Evolutionary conservation across 2,329 filamentous ascomycete genomes (phyloP).

Genomic region (Aspergillus terreus): DNA sequence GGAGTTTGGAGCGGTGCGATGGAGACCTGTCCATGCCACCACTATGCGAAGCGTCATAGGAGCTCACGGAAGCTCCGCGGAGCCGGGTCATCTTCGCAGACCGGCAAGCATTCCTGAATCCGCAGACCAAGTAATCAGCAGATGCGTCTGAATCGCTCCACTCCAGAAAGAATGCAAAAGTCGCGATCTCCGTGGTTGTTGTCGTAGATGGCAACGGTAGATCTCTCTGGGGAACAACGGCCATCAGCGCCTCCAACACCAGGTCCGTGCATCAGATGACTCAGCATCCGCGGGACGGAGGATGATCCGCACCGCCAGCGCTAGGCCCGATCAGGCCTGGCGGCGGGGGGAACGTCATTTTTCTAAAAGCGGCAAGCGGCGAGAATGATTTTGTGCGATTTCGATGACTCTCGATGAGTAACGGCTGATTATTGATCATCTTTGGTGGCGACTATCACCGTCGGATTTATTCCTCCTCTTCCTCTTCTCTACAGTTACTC

Average conservation of each 20-base stretch:
- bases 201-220: neutral
- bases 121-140: neutral
- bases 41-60: constrained; percentile 23
- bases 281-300: neutral
- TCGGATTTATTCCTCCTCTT: neutral
- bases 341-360: constrained; percentile 14
- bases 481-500: neutral
- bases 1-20: constrained; percentile 37
- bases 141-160: neutral
- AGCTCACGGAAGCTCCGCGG: constrained; percentile 37
- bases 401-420: constrained; percentile 3
- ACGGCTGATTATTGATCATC: constrained; percentile 13
- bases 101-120: constrained; percentile 25
- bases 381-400: constrained; percentile 14
- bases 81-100: constrained; percentile 39
- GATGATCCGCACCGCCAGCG: neutral
- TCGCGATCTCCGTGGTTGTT: too few relatives aligned
- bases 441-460: constrained; percentile 4
- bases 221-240: neutral
- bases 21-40: constrained; percentile 25
- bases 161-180: neutral
- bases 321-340: constrained; percentile 1
- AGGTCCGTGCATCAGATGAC: neutral
- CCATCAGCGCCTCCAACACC: neutral
- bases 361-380: constrained; percentile 15